Evolutionary conservation across 441 rosid species (phyloP).

Genomic region (Adansonia gregorii): DNA sequence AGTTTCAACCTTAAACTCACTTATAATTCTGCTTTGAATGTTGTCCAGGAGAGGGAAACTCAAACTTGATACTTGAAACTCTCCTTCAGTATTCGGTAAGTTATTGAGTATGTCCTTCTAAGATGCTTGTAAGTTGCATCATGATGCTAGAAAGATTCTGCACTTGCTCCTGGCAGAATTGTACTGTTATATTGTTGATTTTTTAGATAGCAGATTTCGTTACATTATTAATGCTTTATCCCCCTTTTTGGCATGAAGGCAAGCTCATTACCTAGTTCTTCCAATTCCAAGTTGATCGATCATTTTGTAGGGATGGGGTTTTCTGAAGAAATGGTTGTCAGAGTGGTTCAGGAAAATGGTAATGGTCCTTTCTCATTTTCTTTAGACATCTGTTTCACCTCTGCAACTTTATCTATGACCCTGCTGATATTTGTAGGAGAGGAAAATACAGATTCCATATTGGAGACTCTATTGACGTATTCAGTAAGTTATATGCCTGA

Average conservation of each 20-base stretch:
- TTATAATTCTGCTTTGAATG: conserved; percentile 25
- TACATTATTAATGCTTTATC: conserved; percentile 7
- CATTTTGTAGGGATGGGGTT: conserved; percentile 80
- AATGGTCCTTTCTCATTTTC: conserved; percentile 24
- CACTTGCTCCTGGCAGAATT: conserved; percentile 2
- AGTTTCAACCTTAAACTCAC: conserved; percentile 25
- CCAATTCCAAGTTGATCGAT: conserved; percentile 64
- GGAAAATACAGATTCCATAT: conserved; percentile 54
- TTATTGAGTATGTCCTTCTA: conserved; percentile 13
- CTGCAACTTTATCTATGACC: conserved; percentile 25
- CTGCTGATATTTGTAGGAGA: conserved; percentile 53
- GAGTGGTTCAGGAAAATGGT: conserved; percentile 73
- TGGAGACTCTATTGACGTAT: conserved; percentile 64
- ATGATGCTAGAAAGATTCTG: conserved; percentile 11
- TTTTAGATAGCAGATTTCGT: conserved; percentile 16
- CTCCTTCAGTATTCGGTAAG: conserved; percentile 60
- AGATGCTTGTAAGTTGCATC: conserved; percentile 13
- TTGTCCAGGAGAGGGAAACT: conserved; percentile 64
- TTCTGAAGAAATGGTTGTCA: conserved; percentile 56
- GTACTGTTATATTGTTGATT: not conserved
- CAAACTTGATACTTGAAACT: conserved; percentile 58
- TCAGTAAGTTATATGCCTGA: conserved; percentile 44
- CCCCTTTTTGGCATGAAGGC: conserved; percentile 41
- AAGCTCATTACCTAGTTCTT: conserved; percentile 53
- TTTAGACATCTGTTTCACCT: conserved; percentile 11